A percentile compares a stretch with the other conserved stretches of the same genome.
These are phyloP conservation scores for Sphagnurus paluster DNA, from an alignment of 1,284 basidiomycete species.

Conservation along the genomic window DNA sequence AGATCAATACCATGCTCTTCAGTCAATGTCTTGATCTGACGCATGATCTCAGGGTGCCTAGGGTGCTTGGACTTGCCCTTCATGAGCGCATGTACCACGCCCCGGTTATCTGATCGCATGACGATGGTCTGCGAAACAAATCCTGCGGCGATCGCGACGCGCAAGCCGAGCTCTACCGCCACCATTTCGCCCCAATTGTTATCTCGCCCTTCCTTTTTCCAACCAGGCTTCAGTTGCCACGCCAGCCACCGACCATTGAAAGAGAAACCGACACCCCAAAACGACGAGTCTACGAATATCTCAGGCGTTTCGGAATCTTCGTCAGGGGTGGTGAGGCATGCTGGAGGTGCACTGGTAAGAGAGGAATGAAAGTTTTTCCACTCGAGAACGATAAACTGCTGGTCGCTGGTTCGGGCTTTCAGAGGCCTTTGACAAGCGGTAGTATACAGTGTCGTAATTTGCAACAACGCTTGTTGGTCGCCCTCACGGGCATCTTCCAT, in stretches of 20 bases:
- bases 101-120: constrained; percentile 24
- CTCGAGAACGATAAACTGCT: constrained; percentile 30
- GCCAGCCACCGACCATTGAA: constrained; percentile 28
- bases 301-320: constrained; percentile 7
- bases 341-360: neutral
- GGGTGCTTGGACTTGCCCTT: constrained; percentile 15
- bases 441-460: constrained; percentile 36
- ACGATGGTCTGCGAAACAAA: constrained; percentile 12
- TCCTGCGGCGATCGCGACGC: constrained; percentile 23
- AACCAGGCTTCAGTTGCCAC: constrained; percentile 28
- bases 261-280: constrained; percentile 39
- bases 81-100: constrained; percentile 21
- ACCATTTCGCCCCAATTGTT: constrained; percentile 37
- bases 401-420: constrained; percentile 36
- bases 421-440: constrained; percentile 36
- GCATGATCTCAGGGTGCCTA: constrained; percentile 15
- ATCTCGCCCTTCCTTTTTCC: constrained; percentile 28
- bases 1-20: constrained; percentile 10
- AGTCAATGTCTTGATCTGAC: constrained; percentile 10
- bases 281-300: constrained; percentile 35
- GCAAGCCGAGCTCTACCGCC: constrained; percentile 35
- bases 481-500: constrained; percentile 38
- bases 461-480: constrained; percentile 33
- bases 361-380: neutral
- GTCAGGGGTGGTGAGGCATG: neutral